Evolutionary conservation across 2,329 filamentous ascomycete species (phyloP).

Genomic region (Fusarium annulatum): DNA sequence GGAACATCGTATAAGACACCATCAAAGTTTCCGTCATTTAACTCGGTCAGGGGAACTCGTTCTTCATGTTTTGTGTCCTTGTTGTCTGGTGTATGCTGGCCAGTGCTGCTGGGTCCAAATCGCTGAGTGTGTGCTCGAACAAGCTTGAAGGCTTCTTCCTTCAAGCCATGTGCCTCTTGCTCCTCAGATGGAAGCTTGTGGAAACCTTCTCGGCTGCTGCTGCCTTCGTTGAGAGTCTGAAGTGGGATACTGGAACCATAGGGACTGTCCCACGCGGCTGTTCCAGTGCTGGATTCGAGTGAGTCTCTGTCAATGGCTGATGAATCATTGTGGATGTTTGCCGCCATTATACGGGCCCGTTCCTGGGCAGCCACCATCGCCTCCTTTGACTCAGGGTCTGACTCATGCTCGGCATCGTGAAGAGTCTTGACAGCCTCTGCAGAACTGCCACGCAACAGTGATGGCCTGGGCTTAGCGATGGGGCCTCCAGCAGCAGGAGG

Average conservation of each 20-base stretch:
- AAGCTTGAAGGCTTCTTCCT: constrained; percentile 55
- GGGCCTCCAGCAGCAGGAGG: constrained; percentile 16
- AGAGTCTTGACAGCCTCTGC: constrained; percentile 51
- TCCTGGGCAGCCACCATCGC: constrained; percentile 54
- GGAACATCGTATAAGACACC: constrained; percentile 55
- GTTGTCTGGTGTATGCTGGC: constrained; percentile 2
- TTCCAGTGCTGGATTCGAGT: constrained; percentile 51
- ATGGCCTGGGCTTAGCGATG: constrained; percentile 52
- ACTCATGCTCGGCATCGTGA: constrained; percentile 42
- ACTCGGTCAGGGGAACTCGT: constrained; percentile 46
- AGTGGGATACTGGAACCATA: constrained; percentile 48
- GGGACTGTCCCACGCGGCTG: constrained; percentile 42
- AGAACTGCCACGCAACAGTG: constrained; percentile 57
- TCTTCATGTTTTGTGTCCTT: constrained; percentile 28
- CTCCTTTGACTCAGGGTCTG: constrained; percentile 50
- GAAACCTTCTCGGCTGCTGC: constrained; percentile 31
- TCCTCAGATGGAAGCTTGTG: constrained; percentile 30
- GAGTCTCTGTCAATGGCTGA: constrained; percentile 51
- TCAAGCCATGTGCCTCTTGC: constrained; percentile 15
- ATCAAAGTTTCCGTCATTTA: constrained; percentile 55
- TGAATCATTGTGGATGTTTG: constrained; percentile 52
- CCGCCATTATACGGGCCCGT: constrained; percentile 56
- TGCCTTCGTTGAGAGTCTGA: constrained; percentile 43
- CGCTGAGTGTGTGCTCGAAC: constrained; percentile 56
- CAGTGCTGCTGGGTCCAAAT: constrained; percentile 26